phyloP scores from a whole-genome alignment of 2,329 filamentous ascomycete species.

The Clonostachys solani region DNA sequence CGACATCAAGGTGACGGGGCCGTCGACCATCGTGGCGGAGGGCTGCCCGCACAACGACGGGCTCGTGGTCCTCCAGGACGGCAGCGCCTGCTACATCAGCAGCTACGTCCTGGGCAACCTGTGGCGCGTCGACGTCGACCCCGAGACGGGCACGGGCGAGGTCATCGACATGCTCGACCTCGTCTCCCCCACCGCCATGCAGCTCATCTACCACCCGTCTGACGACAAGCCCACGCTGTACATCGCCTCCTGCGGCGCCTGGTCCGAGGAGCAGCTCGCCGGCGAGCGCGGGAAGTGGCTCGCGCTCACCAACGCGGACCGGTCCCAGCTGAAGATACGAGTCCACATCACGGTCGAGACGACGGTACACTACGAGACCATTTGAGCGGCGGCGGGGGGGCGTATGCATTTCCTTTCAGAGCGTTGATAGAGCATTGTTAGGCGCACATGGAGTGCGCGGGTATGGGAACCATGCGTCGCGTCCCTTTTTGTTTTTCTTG shows the following conservation, averaged over 20 bases:
- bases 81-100: not conserved
- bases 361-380: not conserved
- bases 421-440: too few relatives aligned
- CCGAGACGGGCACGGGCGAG: not conserved
- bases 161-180: not conserved
- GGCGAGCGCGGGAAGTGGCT: not conserved
- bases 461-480: too few relatives aligned
- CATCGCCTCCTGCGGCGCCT: slow-evolving; percentile 2
- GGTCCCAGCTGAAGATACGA: not conserved
- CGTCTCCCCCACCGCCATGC: not conserved
- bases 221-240: slow-evolving; percentile 2
- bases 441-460: too few relatives aligned
- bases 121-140: slow-evolving; percentile 2
- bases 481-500: too few relatives aligned
- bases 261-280: not conserved
- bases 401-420: too few relatives aligned
- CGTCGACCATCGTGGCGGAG: not conserved
- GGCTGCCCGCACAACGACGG: slow-evolving; percentile 1
- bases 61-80: not conserved
- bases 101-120: slow-evolving; percentile 1
- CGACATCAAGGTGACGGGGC: not conserved
- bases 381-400: not conserved
- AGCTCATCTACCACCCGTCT: not conserved
- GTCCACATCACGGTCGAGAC: not conserved
- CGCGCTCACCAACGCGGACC: not conserved